Evolutionary conservation across 305 asterid species (phyloP).

Genomic region (Fraxinus ornus): DNA sequence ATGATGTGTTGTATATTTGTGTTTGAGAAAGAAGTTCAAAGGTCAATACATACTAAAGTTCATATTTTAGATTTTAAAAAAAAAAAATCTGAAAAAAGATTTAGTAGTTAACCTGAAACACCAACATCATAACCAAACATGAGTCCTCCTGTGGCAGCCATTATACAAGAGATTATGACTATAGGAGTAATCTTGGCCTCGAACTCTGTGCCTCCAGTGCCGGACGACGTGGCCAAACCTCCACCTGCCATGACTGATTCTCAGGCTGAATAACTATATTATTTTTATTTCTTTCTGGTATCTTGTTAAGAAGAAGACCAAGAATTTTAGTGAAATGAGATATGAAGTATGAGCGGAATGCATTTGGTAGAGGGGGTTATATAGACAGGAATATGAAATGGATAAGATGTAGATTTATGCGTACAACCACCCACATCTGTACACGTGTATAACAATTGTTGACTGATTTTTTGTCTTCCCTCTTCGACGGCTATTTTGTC

Average conservation of each 20-base stretch:
- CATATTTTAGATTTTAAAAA: not conserved
- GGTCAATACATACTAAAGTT: not conserved
- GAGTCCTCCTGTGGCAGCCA: conserved; percentile 96
- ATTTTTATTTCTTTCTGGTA: not conserved
- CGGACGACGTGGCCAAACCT: conserved; percentile 49
- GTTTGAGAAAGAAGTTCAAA: not conserved
- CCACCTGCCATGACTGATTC: conserved; percentile 65
- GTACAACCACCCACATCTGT: not conserved
- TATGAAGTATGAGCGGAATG: not conserved
- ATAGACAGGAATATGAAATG: not conserved
- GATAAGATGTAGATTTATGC: not conserved
- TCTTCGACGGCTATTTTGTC: not conserved
- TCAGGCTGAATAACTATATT: not conserved
- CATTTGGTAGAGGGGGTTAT: not conserved
- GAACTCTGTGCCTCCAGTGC: conserved; percentile 56
- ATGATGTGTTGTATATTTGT: not conserved
- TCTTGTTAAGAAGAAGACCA: not conserved
- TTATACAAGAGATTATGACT: conserved; percentile 74
- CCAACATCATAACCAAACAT: conserved; percentile 96
- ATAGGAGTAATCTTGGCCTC: conserved; percentile 89
- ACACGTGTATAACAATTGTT: not conserved
- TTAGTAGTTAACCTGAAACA: conserved; percentile 54
- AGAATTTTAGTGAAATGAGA: not conserved
- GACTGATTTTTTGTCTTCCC: not conserved
- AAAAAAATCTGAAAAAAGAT: not conserved